Conservation (phyloP, 2,329 filamentous ascomycete species). For the Aspergillus versicolor region DNA sequence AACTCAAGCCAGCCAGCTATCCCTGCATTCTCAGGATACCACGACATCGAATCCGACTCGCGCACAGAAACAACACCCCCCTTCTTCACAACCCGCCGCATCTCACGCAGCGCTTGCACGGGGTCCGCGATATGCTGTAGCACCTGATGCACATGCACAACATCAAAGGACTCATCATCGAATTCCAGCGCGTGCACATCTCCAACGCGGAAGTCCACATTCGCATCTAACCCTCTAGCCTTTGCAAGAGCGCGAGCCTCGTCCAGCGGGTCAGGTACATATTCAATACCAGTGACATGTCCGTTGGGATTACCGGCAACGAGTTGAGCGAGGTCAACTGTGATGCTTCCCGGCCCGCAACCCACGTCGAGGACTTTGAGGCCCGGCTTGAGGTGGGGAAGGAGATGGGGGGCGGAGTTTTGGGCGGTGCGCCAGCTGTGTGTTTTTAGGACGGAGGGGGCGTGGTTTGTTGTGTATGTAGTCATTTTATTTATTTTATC, state of each 20-base stretch:
- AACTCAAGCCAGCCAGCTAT: constrained; percentile 27
- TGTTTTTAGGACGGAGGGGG: constrained; percentile 41
- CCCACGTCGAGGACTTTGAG: constrained; percentile 46
- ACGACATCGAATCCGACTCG: constrained; percentile 38
- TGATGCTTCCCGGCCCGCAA: constrained; percentile 48
- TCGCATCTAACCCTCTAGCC: constrained; percentile 21
- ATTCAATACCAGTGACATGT: constrained; percentile 40
- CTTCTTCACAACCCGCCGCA: constrained; percentile 54
- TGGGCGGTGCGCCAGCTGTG: constrained; percentile 36
- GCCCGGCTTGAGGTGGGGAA: constrained; percentile 35
- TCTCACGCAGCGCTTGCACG: constrained; percentile 51
- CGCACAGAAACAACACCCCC: constrained; percentile 54
- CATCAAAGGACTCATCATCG: constrained; percentile 53
- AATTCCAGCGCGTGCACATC: constrained; percentile 45
- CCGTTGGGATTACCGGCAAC: constrained; percentile 30
- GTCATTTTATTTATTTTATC: constrained; percentile 9
- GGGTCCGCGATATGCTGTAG: constrained; percentile 57
- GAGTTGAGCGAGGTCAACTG: constrained; percentile 38
- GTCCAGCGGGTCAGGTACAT: constrained; percentile 30
- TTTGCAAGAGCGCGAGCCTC: constrained; percentile 33
- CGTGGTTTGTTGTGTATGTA: constrained; percentile 42
- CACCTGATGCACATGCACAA: constrained; percentile 61
- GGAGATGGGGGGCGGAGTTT: constrained; percentile 42
- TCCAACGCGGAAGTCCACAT: constrained; percentile 37
- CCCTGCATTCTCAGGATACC: constrained; percentile 33